These are phyloP conservation scores for Streptanthus diversifolius DNA, from an alignment of 345 rosid genomes.

Conservation along the genomic window DNA sequence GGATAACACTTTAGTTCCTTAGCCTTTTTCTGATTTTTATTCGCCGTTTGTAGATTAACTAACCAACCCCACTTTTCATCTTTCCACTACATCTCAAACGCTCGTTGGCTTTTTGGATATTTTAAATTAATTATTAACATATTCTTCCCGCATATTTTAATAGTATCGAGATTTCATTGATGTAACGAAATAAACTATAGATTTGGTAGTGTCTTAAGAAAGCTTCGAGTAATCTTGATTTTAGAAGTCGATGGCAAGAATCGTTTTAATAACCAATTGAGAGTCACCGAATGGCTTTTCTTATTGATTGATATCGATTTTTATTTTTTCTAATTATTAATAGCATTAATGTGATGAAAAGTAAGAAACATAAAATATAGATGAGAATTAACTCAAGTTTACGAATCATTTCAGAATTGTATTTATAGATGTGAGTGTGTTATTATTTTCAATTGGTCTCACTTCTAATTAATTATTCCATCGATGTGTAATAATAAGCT, in stretches of 20 bases:
- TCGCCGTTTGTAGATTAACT: constrained; percentile 26
- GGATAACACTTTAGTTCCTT: constrained; percentile 15
- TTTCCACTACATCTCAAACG: constrained; percentile 19
- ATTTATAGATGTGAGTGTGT: neutral
- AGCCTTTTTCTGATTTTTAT: constrained; percentile 31
- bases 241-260: neutral
- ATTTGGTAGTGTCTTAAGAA: constrained; percentile 4
- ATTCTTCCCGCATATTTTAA: constrained; percentile 5
- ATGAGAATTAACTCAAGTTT: neutral
- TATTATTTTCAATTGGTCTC: neutral
- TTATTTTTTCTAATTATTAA: neutral
- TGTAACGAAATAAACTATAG: neutral
- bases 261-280: neutral
- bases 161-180: neutral
- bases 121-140: neutral
- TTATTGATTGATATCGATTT: neutral
- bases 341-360: neutral
- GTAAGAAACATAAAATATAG: neutral
- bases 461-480: neutral
- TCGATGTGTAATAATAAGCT: neutral
- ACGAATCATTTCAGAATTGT: neutral
- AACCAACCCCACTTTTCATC: constrained; percentile 28
- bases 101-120: constrained; percentile 3
- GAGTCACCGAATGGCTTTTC: neutral
- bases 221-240: neutral